Percentiles rank a stretch among this genome's conserved stretches.
phyloP scores from a whole-genome alignment of 2,329 filamentous ascomycete genomes.

The Chalara sp. region DNA sequence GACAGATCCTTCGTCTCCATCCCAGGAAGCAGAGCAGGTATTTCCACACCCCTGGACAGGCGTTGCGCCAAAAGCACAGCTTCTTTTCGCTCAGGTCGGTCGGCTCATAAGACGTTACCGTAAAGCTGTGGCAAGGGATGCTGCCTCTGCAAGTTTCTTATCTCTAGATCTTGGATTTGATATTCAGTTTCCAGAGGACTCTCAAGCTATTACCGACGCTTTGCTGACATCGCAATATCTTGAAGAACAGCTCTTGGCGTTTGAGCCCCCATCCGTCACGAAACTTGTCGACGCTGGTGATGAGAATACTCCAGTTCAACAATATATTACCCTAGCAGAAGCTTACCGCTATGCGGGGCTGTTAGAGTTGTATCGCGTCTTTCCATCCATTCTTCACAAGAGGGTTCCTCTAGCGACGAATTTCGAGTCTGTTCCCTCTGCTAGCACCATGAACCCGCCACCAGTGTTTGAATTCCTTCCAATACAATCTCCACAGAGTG shows the following conservation, averaged over 20 bases:
- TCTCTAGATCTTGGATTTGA: slow-evolving; percentile 18
- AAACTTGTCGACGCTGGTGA: slow-evolving; percentile 23
- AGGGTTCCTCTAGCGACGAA: slow-evolving; percentile 11
- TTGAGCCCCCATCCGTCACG: slow-evolving; percentile 14
- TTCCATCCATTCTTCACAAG: slow-evolving; percentile 16
- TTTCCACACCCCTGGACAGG: slow-evolving; percentile 26
- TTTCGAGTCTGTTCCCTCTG: slow-evolving; percentile 2
- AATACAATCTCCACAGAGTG: slow-evolving; percentile 9
- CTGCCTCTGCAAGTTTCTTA: slow-evolving; percentile 13
- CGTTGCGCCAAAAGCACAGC: slow-evolving; percentile 19
- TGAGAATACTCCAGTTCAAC: slow-evolving; percentile 23
- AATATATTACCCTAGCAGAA: slow-evolving; percentile 25
- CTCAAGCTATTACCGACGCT: slow-evolving; percentile 12
- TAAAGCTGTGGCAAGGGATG: slow-evolving; percentile 13
- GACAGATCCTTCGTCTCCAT: neutral
- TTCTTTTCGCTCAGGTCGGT: slow-evolving; percentile 22
- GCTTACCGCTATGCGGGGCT: slow-evolving; percentile 21
- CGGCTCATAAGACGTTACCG: slow-evolving; percentile 21
- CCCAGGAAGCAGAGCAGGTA: slow-evolving; percentile 10
- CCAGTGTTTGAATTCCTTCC: slow-evolving; percentile 10
- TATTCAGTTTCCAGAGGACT: slow-evolving; percentile 11
- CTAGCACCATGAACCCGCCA: neutral
- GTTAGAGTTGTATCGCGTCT: slow-evolving; percentile 21
- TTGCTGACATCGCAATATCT: slow-evolving; percentile 14
- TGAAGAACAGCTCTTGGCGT: slow-evolving; percentile 21